These are phyloP conservation scores for Reticulascus tulasneorum DNA, from an alignment of 2,329 filamentous ascomycete genomes.

Conservation along the genomic window DNA sequence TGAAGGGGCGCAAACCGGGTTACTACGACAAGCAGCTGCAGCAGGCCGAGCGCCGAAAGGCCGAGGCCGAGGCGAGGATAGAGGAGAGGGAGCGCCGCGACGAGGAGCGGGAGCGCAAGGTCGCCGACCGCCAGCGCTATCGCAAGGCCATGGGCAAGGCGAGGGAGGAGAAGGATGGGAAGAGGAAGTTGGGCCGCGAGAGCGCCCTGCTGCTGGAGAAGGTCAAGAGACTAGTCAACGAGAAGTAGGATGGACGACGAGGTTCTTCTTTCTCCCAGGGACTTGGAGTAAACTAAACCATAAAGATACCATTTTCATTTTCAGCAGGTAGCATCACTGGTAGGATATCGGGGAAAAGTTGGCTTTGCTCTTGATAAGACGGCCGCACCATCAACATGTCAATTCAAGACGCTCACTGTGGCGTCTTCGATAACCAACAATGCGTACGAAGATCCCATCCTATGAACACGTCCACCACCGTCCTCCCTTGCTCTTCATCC, in stretches of 20 bases:
- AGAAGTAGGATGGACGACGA: conserved; percentile 16
- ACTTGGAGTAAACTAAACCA: too few relatives aligned
- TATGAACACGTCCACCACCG: too few relatives aligned
- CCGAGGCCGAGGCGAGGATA: conserved; percentile 37
- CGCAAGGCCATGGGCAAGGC: conserved; percentile 70
- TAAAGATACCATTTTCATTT: too few relatives aligned
- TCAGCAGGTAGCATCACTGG: too few relatives aligned
- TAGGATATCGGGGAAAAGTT: too few relatives aligned
- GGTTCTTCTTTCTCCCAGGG: too few relatives aligned
- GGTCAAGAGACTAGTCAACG: conserved; percentile 66
- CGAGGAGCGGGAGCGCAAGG: conserved; percentile 61
- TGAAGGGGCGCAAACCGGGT: conserved; percentile 42
- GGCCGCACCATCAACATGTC: too few relatives aligned
- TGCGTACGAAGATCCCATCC: too few relatives aligned
- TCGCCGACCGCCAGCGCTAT: conserved; percentile 61
- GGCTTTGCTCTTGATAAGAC: too few relatives aligned
- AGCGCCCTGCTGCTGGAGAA: conserved; percentile 73
- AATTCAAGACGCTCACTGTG: too few relatives aligned
- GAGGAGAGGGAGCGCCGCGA: conserved; percentile 43
- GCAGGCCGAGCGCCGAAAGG: conserved; percentile 39
- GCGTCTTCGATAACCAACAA: too few relatives aligned
- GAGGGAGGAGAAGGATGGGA: conserved; percentile 61
- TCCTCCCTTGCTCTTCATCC: too few relatives aligned
- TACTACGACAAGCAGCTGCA: conserved; percentile 63
- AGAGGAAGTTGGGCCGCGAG: conserved; percentile 77